Evolutionary conservation across 805 yeast species (phyloP).

Genomic region (Soucietia sequanensis): DNA sequence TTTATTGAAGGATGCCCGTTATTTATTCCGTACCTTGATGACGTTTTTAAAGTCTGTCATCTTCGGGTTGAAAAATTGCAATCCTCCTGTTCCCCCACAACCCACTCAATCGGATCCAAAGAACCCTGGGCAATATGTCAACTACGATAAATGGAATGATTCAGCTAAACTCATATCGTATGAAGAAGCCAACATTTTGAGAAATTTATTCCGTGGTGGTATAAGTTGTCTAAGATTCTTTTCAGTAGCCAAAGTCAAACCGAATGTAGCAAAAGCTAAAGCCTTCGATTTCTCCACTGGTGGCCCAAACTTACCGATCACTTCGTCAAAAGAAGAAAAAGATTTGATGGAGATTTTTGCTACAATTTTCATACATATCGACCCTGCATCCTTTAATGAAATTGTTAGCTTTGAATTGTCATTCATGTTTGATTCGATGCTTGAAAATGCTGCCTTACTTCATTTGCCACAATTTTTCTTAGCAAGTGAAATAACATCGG

Average conservation of each 20-base stretch:
- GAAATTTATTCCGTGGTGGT: slow-evolving; percentile 80
- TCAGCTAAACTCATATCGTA: slow-evolving; percentile 77
- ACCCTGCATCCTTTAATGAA: slow-evolving; percentile 94
- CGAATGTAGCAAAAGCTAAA: slow-evolving; percentile 24
- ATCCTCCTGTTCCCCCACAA: slow-evolving; percentile 64
- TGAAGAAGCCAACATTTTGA: slow-evolving; percentile 79
- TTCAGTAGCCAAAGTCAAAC: slow-evolving; percentile 52
- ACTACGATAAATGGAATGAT: slow-evolving; percentile 70
- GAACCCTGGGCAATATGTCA: slow-evolving; percentile 35
- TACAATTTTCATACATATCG: slow-evolving; percentile 88
- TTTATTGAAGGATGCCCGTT: slow-evolving; percentile 83
- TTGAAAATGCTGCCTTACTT: slow-evolving; percentile 78
- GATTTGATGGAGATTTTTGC: slow-evolving; percentile 96
- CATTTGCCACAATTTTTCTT: slow-evolving; percentile 92
- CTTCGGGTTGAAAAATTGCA: slow-evolving; percentile 84
- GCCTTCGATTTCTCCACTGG: slow-evolving; percentile 62
- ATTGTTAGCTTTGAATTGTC: slow-evolving; percentile 80
- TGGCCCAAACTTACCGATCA: slow-evolving; percentile 80
- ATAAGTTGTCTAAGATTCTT: slow-evolving; percentile 78
- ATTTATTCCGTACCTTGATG: slow-evolving; percentile 82
- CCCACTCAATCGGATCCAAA: slow-evolving; percentile 47
- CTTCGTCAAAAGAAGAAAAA: slow-evolving; percentile 88
- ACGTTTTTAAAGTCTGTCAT: slow-evolving; percentile 87
- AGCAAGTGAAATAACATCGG: slow-evolving; percentile 92
- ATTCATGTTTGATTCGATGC: slow-evolving; percentile 72